Evolutionary conservation across 192 early-diverging fungal species (phyloP).

Genomic region (Chytriomyces sp.): DNA sequence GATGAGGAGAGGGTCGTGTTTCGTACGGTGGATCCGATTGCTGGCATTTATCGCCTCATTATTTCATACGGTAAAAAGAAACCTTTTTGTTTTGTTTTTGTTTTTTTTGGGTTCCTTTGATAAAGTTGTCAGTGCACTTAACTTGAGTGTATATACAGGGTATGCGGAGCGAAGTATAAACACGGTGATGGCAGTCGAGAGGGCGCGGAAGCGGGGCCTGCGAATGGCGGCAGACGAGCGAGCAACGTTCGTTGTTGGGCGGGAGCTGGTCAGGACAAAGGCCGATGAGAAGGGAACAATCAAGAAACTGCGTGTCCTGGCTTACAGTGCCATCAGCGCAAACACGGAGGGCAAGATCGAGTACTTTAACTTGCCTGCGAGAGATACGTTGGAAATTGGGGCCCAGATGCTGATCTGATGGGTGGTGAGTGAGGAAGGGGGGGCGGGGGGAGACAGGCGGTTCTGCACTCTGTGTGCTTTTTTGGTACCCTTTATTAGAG

Average conservation of each 20-base stretch:
- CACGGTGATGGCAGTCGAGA: conserved; percentile 40
- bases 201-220: conserved; percentile 47
- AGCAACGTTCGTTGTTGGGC: conserved; percentile 46
- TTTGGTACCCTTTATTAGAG: too few species aligned
- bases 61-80: conserved; percentile 47
- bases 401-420: background rate
- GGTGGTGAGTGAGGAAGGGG: too few species aligned
- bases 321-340: conserved; percentile 37
- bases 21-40: conserved; percentile 48
- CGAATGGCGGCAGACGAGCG: conserved; percentile 40
- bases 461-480: too few species aligned
- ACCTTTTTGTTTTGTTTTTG: background rate
- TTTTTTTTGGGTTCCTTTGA: too few species aligned
- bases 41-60: conserved; percentile 52
- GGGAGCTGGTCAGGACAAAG: conserved; percentile 37
- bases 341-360: conserved; percentile 51
- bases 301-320: conserved; percentile 11
- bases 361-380: conserved; percentile 49
- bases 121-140: background rate
- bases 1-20: conserved; percentile 51
- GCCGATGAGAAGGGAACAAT: conserved; percentile 19
- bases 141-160: conserved; percentile 19
- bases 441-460: too few species aligned
- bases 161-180: conserved; percentile 53
- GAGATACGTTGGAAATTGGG: conserved; percentile 45